Percentiles rank a stretch among this genome's conserved stretches.
phyloP scores from a whole-genome alignment of 1,284 basidiomycete genomes.

The Cutaneotrichosporon cutaneum region DNA sequence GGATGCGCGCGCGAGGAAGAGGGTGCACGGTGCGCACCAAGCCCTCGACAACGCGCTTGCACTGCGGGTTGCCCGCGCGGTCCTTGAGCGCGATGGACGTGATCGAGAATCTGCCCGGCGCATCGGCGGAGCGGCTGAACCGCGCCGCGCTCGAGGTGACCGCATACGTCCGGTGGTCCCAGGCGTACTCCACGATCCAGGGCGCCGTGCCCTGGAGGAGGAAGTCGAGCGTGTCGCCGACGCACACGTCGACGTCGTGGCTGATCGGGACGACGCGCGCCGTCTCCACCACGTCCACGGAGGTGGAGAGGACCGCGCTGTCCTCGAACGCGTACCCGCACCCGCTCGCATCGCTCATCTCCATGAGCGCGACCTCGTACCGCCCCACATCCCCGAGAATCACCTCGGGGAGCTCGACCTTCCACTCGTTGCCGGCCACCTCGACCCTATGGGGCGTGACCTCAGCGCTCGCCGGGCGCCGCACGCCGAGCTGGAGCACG shows the following conservation, averaged over 20 bases:
- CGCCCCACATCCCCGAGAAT: constrained; percentile 73
- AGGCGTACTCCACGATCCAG: constrained; percentile 87
- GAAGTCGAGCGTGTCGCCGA: constrained; percentile 87
- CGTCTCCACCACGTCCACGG: constrained; percentile 89
- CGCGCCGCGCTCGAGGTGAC: constrained; percentile 75
- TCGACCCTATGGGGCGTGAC: constrained; percentile 62
- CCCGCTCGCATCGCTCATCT: constrained; percentile 70
- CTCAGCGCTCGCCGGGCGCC: constrained; percentile 70
- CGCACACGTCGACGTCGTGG: constrained; percentile 76
- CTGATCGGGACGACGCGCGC: constrained; percentile 86
- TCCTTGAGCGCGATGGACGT: constrained; percentile 86
- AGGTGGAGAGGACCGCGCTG: constrained; percentile 59
- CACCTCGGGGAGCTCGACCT: constrained; percentile 69
- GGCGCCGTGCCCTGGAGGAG: constrained; percentile 92
- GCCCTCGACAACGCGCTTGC: constrained; percentile 74
- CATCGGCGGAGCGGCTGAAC: constrained; percentile 78
- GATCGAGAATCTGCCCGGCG: constrained; percentile 76
- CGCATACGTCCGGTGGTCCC: constrained; percentile 71
- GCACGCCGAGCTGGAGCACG: constrained; percentile 67
- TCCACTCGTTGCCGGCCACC: constrained; percentile 67
- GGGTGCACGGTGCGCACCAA: constrained; percentile 74
- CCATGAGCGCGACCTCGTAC: constrained; percentile 73
- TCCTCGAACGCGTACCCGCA: constrained; percentile 70
- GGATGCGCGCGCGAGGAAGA: constrained; percentile 82
- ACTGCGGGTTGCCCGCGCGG: constrained; percentile 58